Conservation (phyloP, 192 early-diverging fungal species). For the Podila epicladia region DNA sequence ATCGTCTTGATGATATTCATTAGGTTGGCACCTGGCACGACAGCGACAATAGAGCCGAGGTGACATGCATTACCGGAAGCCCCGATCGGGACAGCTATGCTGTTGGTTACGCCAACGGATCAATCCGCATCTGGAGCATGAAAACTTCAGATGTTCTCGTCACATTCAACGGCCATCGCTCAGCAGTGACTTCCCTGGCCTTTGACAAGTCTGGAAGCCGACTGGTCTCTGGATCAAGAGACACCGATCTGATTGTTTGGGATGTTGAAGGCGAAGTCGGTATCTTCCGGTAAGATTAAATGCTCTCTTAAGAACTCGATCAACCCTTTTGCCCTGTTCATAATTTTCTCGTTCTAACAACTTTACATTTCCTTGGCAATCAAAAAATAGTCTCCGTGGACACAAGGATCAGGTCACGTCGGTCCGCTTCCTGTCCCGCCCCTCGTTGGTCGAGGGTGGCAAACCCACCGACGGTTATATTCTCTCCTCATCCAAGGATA, state of each 20-base stretch:
- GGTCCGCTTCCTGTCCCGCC: slow-evolving; percentile 67
- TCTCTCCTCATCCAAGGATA: slow-evolving; percentile 94
- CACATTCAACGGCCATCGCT: slow-evolving; percentile 92
- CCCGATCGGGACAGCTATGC: slow-evolving; percentile 79
- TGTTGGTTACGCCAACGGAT: slow-evolving; percentile 94
- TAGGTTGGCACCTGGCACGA: slow-evolving; percentile 82
- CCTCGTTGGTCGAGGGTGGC: slow-evolving; percentile 47
- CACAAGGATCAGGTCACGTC: slow-evolving; percentile 96
- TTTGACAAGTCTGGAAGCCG: slow-evolving; percentile 85
- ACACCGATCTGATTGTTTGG: slow-evolving; percentile 97
- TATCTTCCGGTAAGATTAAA: slow-evolving; percentile 62
- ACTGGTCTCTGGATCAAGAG: slow-evolving; percentile 90
- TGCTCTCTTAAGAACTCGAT: neutral
- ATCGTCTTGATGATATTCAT: neutral
- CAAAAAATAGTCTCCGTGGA: slow-evolving; percentile 75
- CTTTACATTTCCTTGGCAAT: neutral
- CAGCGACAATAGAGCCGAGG: slow-evolving; percentile 82
- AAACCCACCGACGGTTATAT: slow-evolving; percentile 73
- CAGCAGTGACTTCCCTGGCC: slow-evolving; percentile 82
- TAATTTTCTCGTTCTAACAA: neutral
- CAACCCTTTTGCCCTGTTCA: no score
- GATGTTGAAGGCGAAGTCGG: slow-evolving; percentile 93
- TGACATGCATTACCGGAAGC: slow-evolving; percentile 82
- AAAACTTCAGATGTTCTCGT: slow-evolving; percentile 63
- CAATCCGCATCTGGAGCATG: slow-evolving; percentile 89